phyloP scores from a whole-genome alignment of 768 basidiomycete genomes.

The Amanita pallidorosea region DNA sequence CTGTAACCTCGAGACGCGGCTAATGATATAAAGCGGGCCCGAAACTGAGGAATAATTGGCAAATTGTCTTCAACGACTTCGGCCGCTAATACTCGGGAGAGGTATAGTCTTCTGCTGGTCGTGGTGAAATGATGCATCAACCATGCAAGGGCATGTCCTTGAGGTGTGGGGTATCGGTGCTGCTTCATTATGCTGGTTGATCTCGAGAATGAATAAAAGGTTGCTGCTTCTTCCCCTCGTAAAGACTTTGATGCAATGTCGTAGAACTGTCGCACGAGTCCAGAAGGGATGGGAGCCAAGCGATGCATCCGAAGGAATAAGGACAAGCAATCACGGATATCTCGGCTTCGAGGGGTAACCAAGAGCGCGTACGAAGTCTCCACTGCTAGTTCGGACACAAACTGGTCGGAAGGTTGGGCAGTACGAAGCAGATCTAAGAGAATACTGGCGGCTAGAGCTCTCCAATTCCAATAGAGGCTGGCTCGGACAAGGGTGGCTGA shows the following conservation, averaged over 20 bases:
- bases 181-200: conserved; percentile 16
- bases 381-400: conserved; percentile 24
- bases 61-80: conserved; percentile 34
- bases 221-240: conserved; percentile 24
- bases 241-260: conserved; percentile 19
- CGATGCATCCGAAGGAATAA: conserved; percentile 30
- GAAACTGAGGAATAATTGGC: conserved; percentile 29
- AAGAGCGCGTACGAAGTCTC: conserved; percentile 34
- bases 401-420: conserved; percentile 9
- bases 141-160: conserved; percentile 34
- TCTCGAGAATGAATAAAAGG: conserved; percentile 38
- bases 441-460: conserved; percentile 27
- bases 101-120: conserved; percentile 28
- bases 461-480: conserved; percentile 47
- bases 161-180: conserved; percentile 41
- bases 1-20: conserved; percentile 38
- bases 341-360: conserved; percentile 20
- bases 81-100: conserved; percentile 36
- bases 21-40: conserved; percentile 38
- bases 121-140: conserved; percentile 36
- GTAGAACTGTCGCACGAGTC: conserved; percentile 38
- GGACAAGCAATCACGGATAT: conserved; percentile 27
- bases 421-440: conserved; percentile 19
- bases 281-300: conserved; percentile 28
- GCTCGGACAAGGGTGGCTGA: conserved; percentile 38